These are phyloP conservation scores for Melaleuca alternifolia DNA, from an alignment of 345 rosid species.

Conservation along the genomic window DNA sequence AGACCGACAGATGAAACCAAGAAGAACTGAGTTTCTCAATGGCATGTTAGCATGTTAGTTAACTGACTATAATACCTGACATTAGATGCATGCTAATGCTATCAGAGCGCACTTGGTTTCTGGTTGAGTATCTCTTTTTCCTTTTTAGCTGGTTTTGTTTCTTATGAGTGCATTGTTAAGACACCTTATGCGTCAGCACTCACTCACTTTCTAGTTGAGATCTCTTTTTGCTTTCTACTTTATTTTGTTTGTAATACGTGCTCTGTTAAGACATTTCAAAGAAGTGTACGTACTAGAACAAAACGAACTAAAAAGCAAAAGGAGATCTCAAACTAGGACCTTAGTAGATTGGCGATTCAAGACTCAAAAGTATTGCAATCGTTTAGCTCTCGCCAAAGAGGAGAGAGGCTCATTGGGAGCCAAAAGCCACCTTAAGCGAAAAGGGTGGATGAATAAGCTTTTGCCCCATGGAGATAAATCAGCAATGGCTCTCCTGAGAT, in stretches of 20 bases:
- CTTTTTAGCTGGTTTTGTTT: too few species aligned
- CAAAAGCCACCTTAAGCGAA: too few species aligned
- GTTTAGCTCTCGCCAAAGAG: neutral
- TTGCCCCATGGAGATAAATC: neutral
- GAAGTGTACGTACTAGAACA: too few species aligned
- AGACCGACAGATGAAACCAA: neutral
- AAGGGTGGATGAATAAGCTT: too few species aligned
- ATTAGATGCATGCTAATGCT: neutral
- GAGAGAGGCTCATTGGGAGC: too few species aligned
- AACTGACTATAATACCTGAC: neutral
- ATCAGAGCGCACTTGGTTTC: neutral
- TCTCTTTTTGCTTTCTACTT: neutral
- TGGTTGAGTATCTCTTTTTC: too few species aligned
- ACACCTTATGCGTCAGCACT: too few species aligned
- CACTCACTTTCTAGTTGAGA: neutral
- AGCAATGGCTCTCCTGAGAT: neutral
- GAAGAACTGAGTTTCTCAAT: neutral
- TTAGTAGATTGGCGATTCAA: too few species aligned
- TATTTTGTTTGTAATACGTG: neutral
- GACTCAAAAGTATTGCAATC: neutral
- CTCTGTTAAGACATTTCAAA: neutral
- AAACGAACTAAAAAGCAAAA: too few species aligned
- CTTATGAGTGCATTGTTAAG: too few species aligned
- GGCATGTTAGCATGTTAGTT: neutral
- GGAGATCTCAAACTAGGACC: too few species aligned